These are phyloP conservation scores for Trypanosoma melophagium DNA, from an alignment of 208 protist species.

Conservation along the genomic window DNA sequence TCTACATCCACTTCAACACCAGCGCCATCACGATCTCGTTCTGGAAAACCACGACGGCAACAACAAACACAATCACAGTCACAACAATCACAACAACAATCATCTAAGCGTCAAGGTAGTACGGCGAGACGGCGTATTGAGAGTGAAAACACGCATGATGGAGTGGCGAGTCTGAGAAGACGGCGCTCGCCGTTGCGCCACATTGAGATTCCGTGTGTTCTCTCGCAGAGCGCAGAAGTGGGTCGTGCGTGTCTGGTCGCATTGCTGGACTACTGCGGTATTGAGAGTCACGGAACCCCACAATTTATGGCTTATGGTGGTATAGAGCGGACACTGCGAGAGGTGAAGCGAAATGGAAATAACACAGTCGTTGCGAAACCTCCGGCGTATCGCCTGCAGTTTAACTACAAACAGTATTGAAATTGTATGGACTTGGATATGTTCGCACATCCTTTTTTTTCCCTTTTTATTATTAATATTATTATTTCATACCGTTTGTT, in stretches of 20 bases:
- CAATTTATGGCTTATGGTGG: conserved; percentile 57
- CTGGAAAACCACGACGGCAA: not conserved
- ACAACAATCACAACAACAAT: too few relatives aligned
- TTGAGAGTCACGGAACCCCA: conserved; percentile 32
- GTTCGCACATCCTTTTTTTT: too few relatives aligned
- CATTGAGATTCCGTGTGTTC: conserved; percentile 55
- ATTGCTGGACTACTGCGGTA: conserved; percentile 78
- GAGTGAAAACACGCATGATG: not conserved
- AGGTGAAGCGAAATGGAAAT: conserved; percentile 60
- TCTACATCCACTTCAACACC: not conserved
- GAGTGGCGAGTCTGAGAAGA: too few relatives aligned
- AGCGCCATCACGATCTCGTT: not conserved
- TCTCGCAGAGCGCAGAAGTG: conserved; percentile 69
- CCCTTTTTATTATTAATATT: not conserved
- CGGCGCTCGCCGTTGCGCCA: conserved; percentile 1
- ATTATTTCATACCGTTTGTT: conserved; percentile 19
- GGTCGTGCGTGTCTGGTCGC: conserved; percentile 67
- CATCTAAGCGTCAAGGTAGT: not conserved
- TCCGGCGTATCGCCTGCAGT: conserved; percentile 16
- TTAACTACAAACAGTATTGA: conserved; percentile 50
- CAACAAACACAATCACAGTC: not conserved
- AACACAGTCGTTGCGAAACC: conserved; percentile 16
- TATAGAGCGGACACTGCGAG: conserved; percentile 57
- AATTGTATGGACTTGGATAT: not conserved
- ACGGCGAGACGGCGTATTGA: not conserved